Evolutionary conservation across 179 eudicot genomes (phyloP).

Genomic region (Amaranthus tricolor): DNA sequence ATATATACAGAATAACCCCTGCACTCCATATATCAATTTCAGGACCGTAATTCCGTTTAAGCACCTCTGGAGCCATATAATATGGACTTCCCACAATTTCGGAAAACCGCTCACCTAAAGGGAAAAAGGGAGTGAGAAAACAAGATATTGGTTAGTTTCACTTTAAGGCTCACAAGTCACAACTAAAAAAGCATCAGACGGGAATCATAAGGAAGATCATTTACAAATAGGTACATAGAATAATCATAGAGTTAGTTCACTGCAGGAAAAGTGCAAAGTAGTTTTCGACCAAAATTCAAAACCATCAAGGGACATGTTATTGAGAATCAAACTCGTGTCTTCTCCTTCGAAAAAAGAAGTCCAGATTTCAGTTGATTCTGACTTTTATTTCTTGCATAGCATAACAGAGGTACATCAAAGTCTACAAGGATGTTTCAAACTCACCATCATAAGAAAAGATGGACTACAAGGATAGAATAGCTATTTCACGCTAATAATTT

Average conservation of each 20-base stretch:
- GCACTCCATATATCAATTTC: slow-evolving; percentile 99
- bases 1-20: slow-evolving; percentile 88
- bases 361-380: not conserved
- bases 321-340: not conserved
- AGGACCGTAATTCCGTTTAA: slow-evolving; percentile 86
- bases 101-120: slow-evolving; percentile 69
- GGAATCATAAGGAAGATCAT: not conserved
- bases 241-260: too few relatives aligned
- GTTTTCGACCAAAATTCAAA: not conserved
- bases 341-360: not conserved
- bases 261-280: not conserved
- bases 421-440: not conserved
- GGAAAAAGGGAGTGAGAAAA: slow-evolving; percentile 3
- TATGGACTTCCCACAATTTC: slow-evolving; percentile 95
- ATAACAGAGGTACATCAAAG: not conserved
- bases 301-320: not conserved
- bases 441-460: not conserved
- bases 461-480: not conserved
- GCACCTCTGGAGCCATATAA: slow-evolving; percentile 95
- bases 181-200: not conserved
- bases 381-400: not conserved
- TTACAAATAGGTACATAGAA: not conserved
- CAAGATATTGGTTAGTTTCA: not conserved
- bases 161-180: slow-evolving; percentile 3
- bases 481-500: not conserved